A percentile compares a stretch with the other conserved stretches of the same genome.
Conservation (phyloP, 2,329 filamentous ascomycete species). For the Pestalotiopsis sp. region DNA sequence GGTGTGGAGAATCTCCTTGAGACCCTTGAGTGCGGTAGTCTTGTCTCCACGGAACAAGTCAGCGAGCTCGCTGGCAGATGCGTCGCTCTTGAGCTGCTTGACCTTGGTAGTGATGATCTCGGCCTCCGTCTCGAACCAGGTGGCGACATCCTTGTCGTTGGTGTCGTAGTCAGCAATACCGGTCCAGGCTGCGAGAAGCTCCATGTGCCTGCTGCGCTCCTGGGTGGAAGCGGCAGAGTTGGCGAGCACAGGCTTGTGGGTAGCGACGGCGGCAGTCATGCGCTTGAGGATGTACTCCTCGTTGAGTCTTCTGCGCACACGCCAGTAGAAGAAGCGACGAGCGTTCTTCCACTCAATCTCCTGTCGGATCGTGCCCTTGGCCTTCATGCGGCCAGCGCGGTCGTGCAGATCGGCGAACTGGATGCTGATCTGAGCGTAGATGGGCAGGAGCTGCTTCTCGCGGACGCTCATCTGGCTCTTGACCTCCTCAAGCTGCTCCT, state of each 20-base stretch:
- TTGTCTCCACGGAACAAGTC: conserved; percentile 47
- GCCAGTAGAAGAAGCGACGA: conserved; percentile 99
- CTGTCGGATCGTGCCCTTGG: conserved; percentile 90
- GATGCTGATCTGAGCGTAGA: conserved; percentile 93
- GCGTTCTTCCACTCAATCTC: conserved; percentile 84
- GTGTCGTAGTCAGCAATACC: conserved; percentile 75
- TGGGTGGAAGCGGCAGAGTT: conserved; percentile 41
- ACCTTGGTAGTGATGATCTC: conserved; percentile 83
- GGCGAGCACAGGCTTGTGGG: conserved; percentile 35
- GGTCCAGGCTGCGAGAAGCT: conserved; percentile 82
- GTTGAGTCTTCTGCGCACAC: conserved; percentile 91
- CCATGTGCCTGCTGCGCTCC: conserved; percentile 58
- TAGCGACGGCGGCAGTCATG: conserved; percentile 57
- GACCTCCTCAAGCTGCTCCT: conserved; percentile 76
- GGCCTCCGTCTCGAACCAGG: conserved; percentile 96
- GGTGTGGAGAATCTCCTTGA: conserved; percentile 82
- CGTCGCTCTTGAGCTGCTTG: conserved; percentile 78
- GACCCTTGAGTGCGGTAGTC: conserved; percentile 79
- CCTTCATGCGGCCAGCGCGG: conserved; percentile 95
- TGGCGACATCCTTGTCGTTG: conserved; percentile 81
- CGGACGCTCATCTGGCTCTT: conserved; percentile 83
- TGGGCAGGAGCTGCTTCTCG: conserved; percentile 86
- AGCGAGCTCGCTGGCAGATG: conserved; percentile 52
- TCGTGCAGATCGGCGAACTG: conserved; percentile 98
- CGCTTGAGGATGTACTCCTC: conserved; percentile 97